Conservation (phyloP, 176 grass and related monocot genomes). For the Stipa capillata region DNA sequence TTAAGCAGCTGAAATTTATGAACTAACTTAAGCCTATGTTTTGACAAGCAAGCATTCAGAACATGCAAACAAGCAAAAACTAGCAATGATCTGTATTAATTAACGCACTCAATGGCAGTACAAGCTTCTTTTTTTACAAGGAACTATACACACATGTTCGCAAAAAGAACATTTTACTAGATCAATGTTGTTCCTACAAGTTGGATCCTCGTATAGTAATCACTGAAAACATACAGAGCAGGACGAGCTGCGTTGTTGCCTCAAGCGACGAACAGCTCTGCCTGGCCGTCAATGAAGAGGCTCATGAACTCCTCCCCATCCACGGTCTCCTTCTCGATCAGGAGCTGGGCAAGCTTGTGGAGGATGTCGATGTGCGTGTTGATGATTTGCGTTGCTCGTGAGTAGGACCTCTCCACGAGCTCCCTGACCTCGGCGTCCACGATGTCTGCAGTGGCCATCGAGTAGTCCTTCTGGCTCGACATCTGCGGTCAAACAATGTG, state of each 20-base stretch:
- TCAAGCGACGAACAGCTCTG: conserved; percentile 82
- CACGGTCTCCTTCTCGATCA: conserved; percentile 95
- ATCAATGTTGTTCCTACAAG: conserved; percentile 32
- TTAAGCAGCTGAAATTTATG: background rate
- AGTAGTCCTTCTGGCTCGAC: conserved; percentile 95
- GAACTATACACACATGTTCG: conserved; percentile 27
- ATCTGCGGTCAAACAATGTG: conserved; percentile 37
- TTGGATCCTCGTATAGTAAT: background rate
- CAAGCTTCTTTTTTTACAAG: conserved; percentile 14
- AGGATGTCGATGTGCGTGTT: conserved; percentile 82
- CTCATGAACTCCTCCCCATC: conserved; percentile 99
- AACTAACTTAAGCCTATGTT: background rate
- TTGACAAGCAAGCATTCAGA: background rate
- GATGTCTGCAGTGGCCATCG: conserved; percentile 87
- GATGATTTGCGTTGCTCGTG: conserved; percentile 65
- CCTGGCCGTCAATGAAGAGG: conserved; percentile 90
- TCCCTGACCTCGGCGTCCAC: conserved; percentile 92
- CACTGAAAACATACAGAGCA: background rate
- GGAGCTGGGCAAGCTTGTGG: conserved; percentile 79
- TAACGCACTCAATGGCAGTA: conserved; percentile 5
- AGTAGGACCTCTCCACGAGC: conserved; percentile 76
- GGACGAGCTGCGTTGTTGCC: background rate
- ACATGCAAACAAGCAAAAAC: background rate
- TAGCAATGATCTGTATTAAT: background rate
- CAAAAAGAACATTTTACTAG: background rate